Conservation (phyloP, 2,329 filamentous ascomycete species). For the Leptosphaerulina australis region DNA sequence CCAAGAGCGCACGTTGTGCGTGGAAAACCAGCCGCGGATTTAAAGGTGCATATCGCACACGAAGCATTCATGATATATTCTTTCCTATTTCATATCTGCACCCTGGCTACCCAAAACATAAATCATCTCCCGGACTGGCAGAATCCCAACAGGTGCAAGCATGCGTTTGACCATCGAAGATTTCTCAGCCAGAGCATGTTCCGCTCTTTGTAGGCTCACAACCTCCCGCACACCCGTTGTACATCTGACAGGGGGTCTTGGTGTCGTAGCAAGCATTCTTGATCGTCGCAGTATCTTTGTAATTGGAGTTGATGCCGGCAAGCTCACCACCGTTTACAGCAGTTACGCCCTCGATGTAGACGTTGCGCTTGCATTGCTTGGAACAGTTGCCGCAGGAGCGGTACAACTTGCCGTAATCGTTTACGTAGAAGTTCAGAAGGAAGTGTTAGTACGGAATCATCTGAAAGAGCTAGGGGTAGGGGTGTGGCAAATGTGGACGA, state of each 20-base stretch:
- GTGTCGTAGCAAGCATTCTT: conserved; percentile 28
- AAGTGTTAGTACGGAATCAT: not conserved
- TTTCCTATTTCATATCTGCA: not conserved
- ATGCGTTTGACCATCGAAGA: too few relatives aligned
- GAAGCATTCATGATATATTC: too few relatives aligned
- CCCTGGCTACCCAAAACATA: too few relatives aligned
- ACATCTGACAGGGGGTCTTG: conserved; percentile 24
- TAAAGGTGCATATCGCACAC: too few relatives aligned
- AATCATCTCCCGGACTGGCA: too few relatives aligned
- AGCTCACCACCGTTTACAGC: conserved; percentile 49
- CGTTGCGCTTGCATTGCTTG: conserved; percentile 51
- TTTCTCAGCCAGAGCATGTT: conserved; percentile 18
- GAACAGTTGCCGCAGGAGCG: conserved; percentile 54
- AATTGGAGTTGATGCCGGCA: conserved; percentile 57
- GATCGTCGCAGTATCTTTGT: conserved; percentile 52
- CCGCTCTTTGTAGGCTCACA: conserved; percentile 27
- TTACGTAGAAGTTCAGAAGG: conserved; percentile 27
- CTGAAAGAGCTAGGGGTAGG: not conserved
- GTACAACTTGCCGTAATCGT: conserved; percentile 47
- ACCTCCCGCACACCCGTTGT: conserved; percentile 23
- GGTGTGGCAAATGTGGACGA: not conserved
- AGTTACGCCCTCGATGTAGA: conserved; percentile 50
- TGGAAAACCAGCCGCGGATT: too few relatives aligned
- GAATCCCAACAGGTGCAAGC: too few relatives aligned
- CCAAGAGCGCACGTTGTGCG: not conserved